Percentiles rank a stretch among this genome's conserved stretches.
phyloP scores from a whole-genome alignment of 1,284 basidiomycete species.

The Cutaneotrichosporon sp. region DNA sequence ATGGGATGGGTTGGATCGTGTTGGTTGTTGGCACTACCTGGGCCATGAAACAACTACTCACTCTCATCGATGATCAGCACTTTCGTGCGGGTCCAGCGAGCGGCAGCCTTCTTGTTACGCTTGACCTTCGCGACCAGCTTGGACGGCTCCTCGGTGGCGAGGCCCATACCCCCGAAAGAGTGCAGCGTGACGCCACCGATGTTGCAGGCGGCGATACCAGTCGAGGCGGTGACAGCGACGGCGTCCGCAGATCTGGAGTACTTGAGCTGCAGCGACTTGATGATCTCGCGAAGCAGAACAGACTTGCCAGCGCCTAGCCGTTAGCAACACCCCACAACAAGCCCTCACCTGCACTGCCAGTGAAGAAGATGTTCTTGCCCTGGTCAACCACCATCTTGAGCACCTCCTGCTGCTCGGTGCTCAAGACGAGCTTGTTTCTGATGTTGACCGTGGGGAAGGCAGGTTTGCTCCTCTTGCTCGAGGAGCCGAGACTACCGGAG shows the following conservation, averaged over 20 bases:
- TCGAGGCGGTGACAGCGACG: slow-evolving; percentile 84
- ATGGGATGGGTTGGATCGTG: background rate
- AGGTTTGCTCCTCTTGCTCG: slow-evolving; percentile 14
- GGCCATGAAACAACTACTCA: no score
- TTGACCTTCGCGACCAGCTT: slow-evolving; percentile 67
- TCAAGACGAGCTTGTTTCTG: slow-evolving; percentile 60
- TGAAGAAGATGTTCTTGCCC: slow-evolving; percentile 88
- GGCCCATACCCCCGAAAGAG: slow-evolving; percentile 85
- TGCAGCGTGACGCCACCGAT: slow-evolving; percentile 92
- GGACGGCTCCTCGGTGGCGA: slow-evolving; percentile 70
- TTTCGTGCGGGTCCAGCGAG: slow-evolving; percentile 71
- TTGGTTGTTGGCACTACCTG: no score
- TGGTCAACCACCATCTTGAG: slow-evolving; percentile 68
- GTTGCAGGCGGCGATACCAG: slow-evolving; percentile 90
- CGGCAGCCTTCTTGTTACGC: slow-evolving; percentile 68
- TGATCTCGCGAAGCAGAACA: slow-evolving; percentile 87
- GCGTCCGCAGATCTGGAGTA: slow-evolving; percentile 58
- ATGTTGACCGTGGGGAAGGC: slow-evolving; percentile 39
- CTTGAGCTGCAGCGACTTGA: slow-evolving; percentile 63
- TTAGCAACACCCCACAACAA: background rate
- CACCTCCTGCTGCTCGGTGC: slow-evolving; percentile 80
- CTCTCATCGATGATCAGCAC: slow-evolving; percentile 95
- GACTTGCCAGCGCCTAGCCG: slow-evolving; percentile 87
- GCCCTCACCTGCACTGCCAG: slow-evolving; percentile 85
- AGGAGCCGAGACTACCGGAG: slow-evolving; percentile 2